Evolutionary conservation across 148 eudicot species (phyloP).

Genomic region (Amaranthus palmeri): DNA sequence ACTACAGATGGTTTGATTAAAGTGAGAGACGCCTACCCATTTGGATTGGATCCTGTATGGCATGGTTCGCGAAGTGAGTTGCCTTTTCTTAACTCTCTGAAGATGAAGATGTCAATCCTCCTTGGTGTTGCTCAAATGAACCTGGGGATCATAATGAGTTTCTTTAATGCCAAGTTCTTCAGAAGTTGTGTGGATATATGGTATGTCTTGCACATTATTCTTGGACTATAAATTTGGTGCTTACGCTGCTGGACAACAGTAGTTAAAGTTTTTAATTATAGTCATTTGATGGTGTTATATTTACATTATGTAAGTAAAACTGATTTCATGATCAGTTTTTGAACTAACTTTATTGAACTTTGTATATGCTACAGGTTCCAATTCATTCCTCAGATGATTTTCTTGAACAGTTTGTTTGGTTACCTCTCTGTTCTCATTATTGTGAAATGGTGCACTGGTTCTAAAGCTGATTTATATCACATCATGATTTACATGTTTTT

Average conservation of each 20-base stretch:
- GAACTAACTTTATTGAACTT: background rate
- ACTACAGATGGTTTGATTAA: slow-evolving; percentile 53
- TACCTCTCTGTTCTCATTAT: slow-evolving; percentile 50
- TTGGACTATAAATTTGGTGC: background rate
- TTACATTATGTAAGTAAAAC: background rate
- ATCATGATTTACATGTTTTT: slow-evolving; percentile 56
- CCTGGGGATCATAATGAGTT: slow-evolving; percentile 54
- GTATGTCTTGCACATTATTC: slow-evolving; percentile 21
- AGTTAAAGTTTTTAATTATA: background rate
- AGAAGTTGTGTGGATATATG: slow-evolving; percentile 43
- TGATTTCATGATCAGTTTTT: background rate
- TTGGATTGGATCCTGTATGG: slow-evolving; percentile 61
- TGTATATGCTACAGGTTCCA: slow-evolving; percentile 39
- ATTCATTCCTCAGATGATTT: slow-evolving; percentile 55
- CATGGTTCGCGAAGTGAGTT: slow-evolving; percentile 60
- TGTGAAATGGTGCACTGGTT: slow-evolving; percentile 59
- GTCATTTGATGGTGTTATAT: background rate
- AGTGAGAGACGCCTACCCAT: slow-evolving; percentile 55
- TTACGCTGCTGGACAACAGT: background rate
- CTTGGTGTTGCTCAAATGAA: slow-evolving; percentile 63
- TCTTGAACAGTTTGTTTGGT: slow-evolving; percentile 54
- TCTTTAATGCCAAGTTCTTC: slow-evolving; percentile 48
- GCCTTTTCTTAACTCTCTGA: slow-evolving; percentile 60
- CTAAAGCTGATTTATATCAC: slow-evolving; percentile 59
- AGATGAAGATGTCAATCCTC: slow-evolving; percentile 69